phyloP scores from a whole-genome alignment of 169 alveolate species.

The Eimeria acervulina region DNA sequence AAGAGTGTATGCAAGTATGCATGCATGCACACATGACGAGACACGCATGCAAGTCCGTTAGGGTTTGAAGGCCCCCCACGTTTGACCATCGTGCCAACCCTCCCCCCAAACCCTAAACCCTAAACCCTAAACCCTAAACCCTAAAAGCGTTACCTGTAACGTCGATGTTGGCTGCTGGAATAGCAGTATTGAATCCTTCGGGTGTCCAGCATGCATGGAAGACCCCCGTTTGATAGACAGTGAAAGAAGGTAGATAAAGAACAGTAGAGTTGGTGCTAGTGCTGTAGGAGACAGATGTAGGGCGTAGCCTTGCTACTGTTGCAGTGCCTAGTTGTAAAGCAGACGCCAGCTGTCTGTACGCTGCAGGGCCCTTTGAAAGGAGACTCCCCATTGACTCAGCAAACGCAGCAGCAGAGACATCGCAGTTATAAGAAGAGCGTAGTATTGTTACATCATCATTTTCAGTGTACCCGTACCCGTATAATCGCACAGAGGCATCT shows the following conservation, averaged over 20 bases:
- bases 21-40: no score
- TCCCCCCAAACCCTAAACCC: neutral
- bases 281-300: neutral
- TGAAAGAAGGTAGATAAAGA: neutral
- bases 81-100: neutral
- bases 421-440: neutral
- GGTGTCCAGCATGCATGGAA: neutral
- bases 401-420: neutral
- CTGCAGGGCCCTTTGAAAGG: neutral
- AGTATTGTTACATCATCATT: neutral
- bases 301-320: neutral
- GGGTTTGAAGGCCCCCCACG: neutral
- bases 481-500: neutral
- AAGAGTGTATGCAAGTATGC: no score
- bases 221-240: neutral
- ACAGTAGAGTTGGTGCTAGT: neutral
- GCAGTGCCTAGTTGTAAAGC: neutral
- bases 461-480: neutral
- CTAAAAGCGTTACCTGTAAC: neutral
- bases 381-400: slow-evolving; percentile 18
- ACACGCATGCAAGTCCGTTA: no score
- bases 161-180: neutral
- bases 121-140: neutral
- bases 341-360: neutral
- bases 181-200: neutral